Conservation (phyloP, 495 filamentous ascomycete genomes). For the Penicillium fimorum region DNA sequence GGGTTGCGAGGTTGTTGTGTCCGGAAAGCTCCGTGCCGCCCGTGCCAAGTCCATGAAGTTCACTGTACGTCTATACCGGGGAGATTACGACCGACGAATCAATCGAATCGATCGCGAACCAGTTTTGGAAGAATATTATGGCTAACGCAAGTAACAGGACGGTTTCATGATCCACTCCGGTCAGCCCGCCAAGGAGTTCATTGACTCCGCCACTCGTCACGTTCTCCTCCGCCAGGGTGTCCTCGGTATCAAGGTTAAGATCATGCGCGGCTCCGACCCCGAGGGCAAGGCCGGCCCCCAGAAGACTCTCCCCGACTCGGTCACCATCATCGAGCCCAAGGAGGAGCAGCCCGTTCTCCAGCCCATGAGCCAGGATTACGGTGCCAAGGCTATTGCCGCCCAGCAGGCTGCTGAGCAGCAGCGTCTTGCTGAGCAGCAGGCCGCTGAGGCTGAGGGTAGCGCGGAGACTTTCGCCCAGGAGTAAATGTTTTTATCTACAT, state of each 20-base stretch:
- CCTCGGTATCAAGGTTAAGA: conserved; percentile 99
- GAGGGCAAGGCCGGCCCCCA: conserved; percentile 97
- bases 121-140: not conserved
- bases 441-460: conserved; percentile 46
- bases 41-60: conserved; percentile 99
- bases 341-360: conserved; percentile 92
- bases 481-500: conserved; percentile 38
- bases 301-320: conserved; percentile 95
- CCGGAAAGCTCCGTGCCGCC: conserved; percentile 96
- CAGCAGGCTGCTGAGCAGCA: conserved; percentile 79
- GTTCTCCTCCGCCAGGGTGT: conserved; percentile 99
- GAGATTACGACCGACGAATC: not conserved
- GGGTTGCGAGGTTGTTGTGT: conserved; percentile 99
- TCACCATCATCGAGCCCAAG: conserved; percentile 99
- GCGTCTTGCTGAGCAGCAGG: conserved; percentile 61
- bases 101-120: not conserved
- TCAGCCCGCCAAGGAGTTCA: conserved; percentile 99
- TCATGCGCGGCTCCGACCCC: conserved; percentile 99
- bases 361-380: conserved; percentile 96
- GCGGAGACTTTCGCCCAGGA: conserved; percentile 48
- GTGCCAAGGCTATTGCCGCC: conserved; percentile 87
- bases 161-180: conserved; percentile 99
- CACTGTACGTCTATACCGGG: conserved; percentile 61
- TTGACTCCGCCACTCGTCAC: conserved; percentile 96
- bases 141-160: conserved; percentile 54